Evolutionary conservation across 345 rosid genomes (phyloP).

Genomic region (Eucalyptus leucophloia): DNA sequence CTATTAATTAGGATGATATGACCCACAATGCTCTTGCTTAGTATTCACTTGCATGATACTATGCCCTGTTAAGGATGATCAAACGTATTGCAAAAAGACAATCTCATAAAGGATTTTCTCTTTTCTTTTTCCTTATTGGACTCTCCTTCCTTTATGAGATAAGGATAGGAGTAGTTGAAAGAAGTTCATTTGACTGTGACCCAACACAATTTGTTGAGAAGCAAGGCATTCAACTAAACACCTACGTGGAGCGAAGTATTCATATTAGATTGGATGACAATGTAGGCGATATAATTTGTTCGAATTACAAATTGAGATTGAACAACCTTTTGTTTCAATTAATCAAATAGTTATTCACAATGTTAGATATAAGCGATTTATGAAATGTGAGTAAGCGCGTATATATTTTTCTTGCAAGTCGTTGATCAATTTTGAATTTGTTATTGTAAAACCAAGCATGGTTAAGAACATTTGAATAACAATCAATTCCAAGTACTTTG

Average conservation of each 20-base stretch:
- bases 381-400: background rate
- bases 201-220: background rate
- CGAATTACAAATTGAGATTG: background rate
- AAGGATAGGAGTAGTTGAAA: background rate
- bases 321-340: background rate
- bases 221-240: background rate
- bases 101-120: background rate
- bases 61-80: background rate
- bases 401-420: background rate
- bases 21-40: background rate
- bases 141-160: background rate
- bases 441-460: background rate
- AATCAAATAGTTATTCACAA: background rate
- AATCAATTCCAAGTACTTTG: conserved; percentile 17
- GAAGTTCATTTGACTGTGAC: background rate
- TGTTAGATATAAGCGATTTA: background rate
- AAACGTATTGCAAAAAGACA: background rate
- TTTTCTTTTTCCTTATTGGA: no score
- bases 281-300: fast-evolving
- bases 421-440: background rate
- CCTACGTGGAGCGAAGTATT: background rate
- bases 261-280: background rate
- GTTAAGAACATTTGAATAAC: background rate
- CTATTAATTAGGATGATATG: background rate
- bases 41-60: background rate